Evolutionary conservation across 2,329 filamentous ascomycete species (phyloP).

Genomic region (Talaromyces marneffei): DNA sequence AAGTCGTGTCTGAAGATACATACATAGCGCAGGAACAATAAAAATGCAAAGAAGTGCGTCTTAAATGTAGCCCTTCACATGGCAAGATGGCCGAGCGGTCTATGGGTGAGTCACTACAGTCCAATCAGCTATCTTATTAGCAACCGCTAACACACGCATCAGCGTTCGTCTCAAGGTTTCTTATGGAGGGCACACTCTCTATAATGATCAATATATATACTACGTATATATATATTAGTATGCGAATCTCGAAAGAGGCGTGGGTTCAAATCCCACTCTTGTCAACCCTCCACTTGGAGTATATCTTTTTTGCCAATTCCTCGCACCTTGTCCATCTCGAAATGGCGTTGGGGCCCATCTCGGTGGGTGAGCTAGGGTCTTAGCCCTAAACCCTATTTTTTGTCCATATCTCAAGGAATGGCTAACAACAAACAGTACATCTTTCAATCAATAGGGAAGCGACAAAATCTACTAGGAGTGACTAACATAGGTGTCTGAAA

Average conservation of each 20-base stretch:
- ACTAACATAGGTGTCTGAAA: too few species aligned
- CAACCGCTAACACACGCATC: not conserved
- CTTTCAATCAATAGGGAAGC: too few species aligned
- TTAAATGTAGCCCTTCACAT: not conserved
- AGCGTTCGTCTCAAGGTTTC: not conserved
- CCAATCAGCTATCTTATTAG: not conserved
- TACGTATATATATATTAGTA: not conserved
- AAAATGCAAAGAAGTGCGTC: not conserved
- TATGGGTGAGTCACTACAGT: not conserved
- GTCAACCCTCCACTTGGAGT: not conserved
- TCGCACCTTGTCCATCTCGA: not conserved
- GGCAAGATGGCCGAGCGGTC: not conserved
- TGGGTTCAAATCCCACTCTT: not conserved
- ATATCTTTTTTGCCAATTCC: not conserved
- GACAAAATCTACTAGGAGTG: not conserved
- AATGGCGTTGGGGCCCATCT: too few species aligned
- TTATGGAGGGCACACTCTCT: not conserved
- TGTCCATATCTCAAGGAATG: not conserved
- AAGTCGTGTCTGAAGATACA: not conserved
- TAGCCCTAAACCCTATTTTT: not conserved
- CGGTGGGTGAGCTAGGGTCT: not conserved
- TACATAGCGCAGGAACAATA: not conserved
- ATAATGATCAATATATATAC: not conserved
- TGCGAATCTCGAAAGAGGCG: not conserved
- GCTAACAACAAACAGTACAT: not conserved